These are phyloP conservation scores for Luffa aegyptiaca DNA, from an alignment of 306 rosid species.

Conservation along the genomic window DNA sequence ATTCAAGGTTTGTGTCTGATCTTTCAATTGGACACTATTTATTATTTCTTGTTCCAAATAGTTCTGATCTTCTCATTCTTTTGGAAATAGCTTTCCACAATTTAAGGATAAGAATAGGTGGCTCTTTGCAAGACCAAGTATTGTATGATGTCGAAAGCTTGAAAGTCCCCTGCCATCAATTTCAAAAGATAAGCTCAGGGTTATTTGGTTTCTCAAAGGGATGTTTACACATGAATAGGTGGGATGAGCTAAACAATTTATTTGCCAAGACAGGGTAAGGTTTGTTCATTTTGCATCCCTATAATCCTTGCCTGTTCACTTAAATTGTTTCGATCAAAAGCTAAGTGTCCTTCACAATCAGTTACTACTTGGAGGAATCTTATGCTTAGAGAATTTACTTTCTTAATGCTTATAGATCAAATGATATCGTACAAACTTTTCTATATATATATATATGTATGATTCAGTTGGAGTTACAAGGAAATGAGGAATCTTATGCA, in stretches of 20 bases:
- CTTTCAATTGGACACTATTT: background rate
- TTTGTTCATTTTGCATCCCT: background rate
- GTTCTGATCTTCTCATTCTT: constrained; percentile 20
- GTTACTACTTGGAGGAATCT: background rate
- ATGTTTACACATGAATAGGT: constrained; percentile 74
- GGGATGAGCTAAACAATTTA: constrained; percentile 88
- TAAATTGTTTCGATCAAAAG: background rate
- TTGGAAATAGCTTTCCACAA: constrained; percentile 61
- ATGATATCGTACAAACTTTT: background rate
- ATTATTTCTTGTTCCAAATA: background rate
- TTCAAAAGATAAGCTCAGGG: constrained; percentile 54
- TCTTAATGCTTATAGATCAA: background rate
- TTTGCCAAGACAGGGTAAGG: constrained; percentile 68
- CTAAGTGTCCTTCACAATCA: background rate
- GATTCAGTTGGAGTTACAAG: background rate
- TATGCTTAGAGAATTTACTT: background rate
- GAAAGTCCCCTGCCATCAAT: constrained; percentile 67
- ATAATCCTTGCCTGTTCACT: background rate
- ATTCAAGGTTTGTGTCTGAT: constrained; percentile 52
- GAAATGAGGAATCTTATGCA: background rate
- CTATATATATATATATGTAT: background rate
- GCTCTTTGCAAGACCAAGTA: constrained; percentile 92
- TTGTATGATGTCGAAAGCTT: constrained; percentile 62
- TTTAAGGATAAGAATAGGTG: constrained; percentile 90
- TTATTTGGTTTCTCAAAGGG: constrained; percentile 90